These are phyloP conservation scores for Neophaeococcomyces mojaviensis DNA, from an alignment of 2,329 filamentous ascomycete species.

Conservation along the genomic window DNA sequence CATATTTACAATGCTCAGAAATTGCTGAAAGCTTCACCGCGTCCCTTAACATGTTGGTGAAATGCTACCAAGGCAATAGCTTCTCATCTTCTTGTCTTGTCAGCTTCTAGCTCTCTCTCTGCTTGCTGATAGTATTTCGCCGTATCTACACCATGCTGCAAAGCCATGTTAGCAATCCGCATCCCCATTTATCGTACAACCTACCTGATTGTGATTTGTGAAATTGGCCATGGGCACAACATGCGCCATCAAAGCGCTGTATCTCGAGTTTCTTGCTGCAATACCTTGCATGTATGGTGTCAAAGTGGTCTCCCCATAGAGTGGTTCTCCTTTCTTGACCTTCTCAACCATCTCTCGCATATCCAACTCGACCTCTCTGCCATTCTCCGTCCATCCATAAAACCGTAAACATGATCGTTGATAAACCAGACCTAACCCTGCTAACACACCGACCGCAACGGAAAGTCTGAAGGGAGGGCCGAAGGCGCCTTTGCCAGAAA, in stretches of 20 bases:
- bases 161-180: constrained; percentile 16
- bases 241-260: constrained; percentile 74
- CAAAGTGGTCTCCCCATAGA: constrained; percentile 75
- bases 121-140: constrained; percentile 97
- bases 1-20: not conserved
- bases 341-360: constrained; percentile 97
- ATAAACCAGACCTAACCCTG: constrained; percentile 80
- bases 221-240: constrained; percentile 96
- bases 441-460: constrained; percentile 62
- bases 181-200: constrained; percentile 16
- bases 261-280: constrained; percentile 84
- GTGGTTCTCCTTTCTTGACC: constrained; percentile 81
- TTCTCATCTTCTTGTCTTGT: constrained; percentile 33
- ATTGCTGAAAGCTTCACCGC: not conserved
- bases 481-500: constrained; percentile 75
- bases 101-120: constrained; percentile 83
- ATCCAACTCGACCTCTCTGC: constrained; percentile 86
- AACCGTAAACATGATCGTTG: constrained; percentile 79
- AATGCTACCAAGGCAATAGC: not conserved
- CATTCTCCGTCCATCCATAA: constrained; percentile 90
- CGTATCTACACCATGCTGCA: constrained; percentile 88
- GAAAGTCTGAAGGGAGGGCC: constrained; percentile 73
- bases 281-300: constrained; percentile 90
- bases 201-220: constrained; percentile 76
- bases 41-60: not conserved